A percentile compares a stretch with the other conserved stretches of the same genome.
Conservation (phyloP, 495 filamentous ascomycete genomes). For the Talaromyces proteolyticus region DNA sequence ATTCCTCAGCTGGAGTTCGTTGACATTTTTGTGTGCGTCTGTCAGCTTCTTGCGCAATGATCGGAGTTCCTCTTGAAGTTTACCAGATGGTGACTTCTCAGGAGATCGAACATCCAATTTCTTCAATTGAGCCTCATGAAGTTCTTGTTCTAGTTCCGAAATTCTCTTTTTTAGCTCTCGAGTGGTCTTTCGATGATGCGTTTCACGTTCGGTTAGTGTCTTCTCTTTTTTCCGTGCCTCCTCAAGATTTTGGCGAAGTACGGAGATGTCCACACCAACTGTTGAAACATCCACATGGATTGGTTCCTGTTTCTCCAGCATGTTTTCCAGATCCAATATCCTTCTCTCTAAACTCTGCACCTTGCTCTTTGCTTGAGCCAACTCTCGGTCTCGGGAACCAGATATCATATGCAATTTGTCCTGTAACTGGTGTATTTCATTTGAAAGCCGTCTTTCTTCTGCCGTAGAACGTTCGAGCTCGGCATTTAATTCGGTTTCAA, state of each 20-base stretch:
- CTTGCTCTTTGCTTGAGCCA: constrained; percentile 43
- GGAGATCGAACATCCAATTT: constrained; percentile 40
- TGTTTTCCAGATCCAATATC: constrained; percentile 50
- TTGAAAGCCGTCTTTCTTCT: constrained; percentile 51
- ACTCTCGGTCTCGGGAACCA: constrained; percentile 42
- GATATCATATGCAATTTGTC: constrained; percentile 33
- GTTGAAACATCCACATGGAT: constrained; percentile 27
- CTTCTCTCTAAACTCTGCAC: constrained; percentile 54
- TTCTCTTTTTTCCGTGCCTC: constrained; percentile 59
- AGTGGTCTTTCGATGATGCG: constrained; percentile 47
- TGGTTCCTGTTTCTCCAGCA: constrained; percentile 37
- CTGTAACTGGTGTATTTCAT: constrained; percentile 54
- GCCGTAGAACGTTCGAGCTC: constrained; percentile 49
- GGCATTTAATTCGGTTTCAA: constrained; percentile 48
- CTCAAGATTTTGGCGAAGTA: constrained; percentile 54
- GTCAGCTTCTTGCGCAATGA: constrained; percentile 58
- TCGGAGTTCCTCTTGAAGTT: constrained; percentile 55
- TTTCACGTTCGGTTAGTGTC: constrained; percentile 56
- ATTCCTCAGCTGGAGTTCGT: constrained; percentile 49
- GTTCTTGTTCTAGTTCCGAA: constrained; percentile 47
- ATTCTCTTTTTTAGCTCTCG: constrained; percentile 51
- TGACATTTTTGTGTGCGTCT: constrained; percentile 52
- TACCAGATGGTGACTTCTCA: constrained; percentile 45
- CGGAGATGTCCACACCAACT: constrained; percentile 49
- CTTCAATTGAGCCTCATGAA: constrained; percentile 47